These are phyloP conservation scores for Pezicula rhizophila DNA, from an alignment of 2,329 filamentous ascomycete genomes.

Conservation along the genomic window DNA sequence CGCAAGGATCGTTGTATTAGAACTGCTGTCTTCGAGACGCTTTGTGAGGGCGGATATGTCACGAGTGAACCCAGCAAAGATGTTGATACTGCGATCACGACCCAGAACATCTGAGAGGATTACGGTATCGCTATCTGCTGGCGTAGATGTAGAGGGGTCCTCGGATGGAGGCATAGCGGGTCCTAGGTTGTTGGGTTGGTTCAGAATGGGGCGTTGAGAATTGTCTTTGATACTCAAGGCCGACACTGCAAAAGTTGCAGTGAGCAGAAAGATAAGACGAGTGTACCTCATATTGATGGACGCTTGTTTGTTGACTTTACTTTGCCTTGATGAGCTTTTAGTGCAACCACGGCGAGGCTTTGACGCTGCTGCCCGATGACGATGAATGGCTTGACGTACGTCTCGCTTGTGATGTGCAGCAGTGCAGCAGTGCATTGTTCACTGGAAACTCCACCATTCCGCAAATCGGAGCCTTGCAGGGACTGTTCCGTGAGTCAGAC, in stretches of 20 bases:
- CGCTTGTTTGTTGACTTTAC: too few species aligned
- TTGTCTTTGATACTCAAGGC: conserved; percentile 1
- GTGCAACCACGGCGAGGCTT: too few species aligned
- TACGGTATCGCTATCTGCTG: conserved; percentile 38
- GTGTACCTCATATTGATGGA: conserved; percentile 14
- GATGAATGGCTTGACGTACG: too few species aligned
- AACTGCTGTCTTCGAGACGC: conserved; percentile 59
- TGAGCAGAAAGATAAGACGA: conserved; percentile 11
- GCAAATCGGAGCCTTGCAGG: too few species aligned
- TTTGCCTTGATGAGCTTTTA: too few species aligned
- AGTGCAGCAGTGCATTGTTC: too few species aligned
- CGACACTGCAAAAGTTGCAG: conserved; percentile 7
- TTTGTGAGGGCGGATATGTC: conserved; percentile 63
- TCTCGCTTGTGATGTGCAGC: too few species aligned
- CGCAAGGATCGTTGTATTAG: conserved; percentile 80
- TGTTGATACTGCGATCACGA: conserved; percentile 70
- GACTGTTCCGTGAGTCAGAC: too few species aligned
- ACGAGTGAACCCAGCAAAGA: conserved; percentile 76
- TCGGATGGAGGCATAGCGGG: conserved; percentile 17
- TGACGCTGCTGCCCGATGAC: too few species aligned
- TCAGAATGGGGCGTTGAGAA: conserved; percentile 12
- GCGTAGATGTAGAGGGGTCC: conserved; percentile 20
- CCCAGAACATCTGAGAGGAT: conserved; percentile 82
- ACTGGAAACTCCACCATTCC: too few species aligned
- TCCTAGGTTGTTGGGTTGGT: conserved; percentile 13